Evolutionary conservation across 768 basidiomycete genomes (phyloP).

Genomic region (Hericium coralloides): DNA sequence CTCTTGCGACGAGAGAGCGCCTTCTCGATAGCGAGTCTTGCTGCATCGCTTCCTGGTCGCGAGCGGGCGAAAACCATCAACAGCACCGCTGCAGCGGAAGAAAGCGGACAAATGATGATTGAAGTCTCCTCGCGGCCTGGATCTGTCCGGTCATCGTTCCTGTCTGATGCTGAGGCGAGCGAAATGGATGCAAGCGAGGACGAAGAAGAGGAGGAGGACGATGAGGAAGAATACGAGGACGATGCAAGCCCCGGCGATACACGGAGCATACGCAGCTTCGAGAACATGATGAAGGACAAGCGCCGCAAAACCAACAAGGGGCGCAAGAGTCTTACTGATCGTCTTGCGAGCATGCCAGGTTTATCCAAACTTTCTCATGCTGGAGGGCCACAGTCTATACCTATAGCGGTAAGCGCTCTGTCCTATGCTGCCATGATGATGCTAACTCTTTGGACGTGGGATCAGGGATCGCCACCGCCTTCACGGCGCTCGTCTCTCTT

Average conservation of each 20-base stretch:
- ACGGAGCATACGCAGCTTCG: constrained; percentile 79
- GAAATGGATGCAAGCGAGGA: constrained; percentile 28
- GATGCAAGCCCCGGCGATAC: constrained; percentile 40
- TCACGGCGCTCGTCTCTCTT: constrained; percentile 35
- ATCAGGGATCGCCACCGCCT: constrained; percentile 27
- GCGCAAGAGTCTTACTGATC: constrained; percentile 71
- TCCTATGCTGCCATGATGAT: constrained; percentile 7
- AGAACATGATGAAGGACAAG: constrained; percentile 61
- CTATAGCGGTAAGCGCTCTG: constrained; percentile 10
- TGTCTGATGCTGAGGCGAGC: constrained; percentile 23
- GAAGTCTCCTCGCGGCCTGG: constrained; percentile 46
- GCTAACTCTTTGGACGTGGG: neutral
- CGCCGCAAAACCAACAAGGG: constrained; percentile 20
- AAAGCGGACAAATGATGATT: constrained; percentile 43
- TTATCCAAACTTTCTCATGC: constrained; percentile 31
- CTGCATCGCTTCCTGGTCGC: constrained; percentile 53
- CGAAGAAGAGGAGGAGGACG: constrained; percentile 26
- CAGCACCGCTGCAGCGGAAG: constrained; percentile 21
- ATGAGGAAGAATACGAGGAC: constrained; percentile 30
- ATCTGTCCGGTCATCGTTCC: constrained; percentile 30
- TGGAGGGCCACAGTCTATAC: constrained; percentile 1
- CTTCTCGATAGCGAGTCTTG: constrained; percentile 76
- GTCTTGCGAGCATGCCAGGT: constrained; percentile 71
- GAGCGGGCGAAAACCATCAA: constrained; percentile 26
- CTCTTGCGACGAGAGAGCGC: constrained; percentile 65